These are phyloP conservation scores for Candida pseudoglaebosa DNA, from an alignment of 805 yeast genomes.

Conservation along the genomic window DNA sequence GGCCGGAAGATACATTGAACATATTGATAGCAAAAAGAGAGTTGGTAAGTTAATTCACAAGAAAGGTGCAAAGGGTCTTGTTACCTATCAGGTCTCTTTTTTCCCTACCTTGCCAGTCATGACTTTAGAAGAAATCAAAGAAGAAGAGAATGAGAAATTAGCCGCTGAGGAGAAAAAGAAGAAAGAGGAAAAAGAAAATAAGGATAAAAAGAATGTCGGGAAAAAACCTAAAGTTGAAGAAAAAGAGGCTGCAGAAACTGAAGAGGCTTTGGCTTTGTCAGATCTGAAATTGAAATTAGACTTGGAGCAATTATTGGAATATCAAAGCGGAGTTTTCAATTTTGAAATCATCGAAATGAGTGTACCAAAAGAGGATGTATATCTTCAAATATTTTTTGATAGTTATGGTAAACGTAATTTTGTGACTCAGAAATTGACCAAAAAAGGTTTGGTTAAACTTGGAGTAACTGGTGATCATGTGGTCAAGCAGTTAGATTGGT, in stretches of 20 bases:
- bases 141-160: slow-evolving; percentile 40
- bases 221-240: slow-evolving; percentile 6
- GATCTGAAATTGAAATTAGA: slow-evolving; percentile 45
- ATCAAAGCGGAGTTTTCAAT: slow-evolving; percentile 74
- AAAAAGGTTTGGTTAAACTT: slow-evolving; percentile 33
- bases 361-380: slow-evolving; percentile 52
- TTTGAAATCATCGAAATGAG: slow-evolving; percentile 60
- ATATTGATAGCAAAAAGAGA: slow-evolving; percentile 52
- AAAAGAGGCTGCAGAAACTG: slow-evolving; percentile 18
- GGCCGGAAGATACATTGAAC: slow-evolving; percentile 54
- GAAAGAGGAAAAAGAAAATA: slow-evolving; percentile 28
- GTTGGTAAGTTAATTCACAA: slow-evolving; percentile 63
- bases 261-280: slow-evolving; percentile 30
- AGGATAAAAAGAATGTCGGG: slow-evolving; percentile 12
- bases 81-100: slow-evolving; percentile 73
- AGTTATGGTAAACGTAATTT: slow-evolving; percentile 64
- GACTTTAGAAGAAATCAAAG: slow-evolving; percentile 68
- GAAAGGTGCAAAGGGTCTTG: slow-evolving; percentile 79
- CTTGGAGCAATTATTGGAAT: slow-evolving; percentile 52
- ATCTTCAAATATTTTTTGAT: slow-evolving; percentile 75
- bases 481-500: slow-evolving; percentile 74
- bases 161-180: slow-evolving; percentile 35
- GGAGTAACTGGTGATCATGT: slow-evolving; percentile 64
- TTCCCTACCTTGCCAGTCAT: slow-evolving; percentile 80
- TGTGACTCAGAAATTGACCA: slow-evolving; percentile 51